phyloP scores from a whole-genome alignment of 1,284 basidiomycete genomes.

The Pulveroboletus ridleyi region DNA sequence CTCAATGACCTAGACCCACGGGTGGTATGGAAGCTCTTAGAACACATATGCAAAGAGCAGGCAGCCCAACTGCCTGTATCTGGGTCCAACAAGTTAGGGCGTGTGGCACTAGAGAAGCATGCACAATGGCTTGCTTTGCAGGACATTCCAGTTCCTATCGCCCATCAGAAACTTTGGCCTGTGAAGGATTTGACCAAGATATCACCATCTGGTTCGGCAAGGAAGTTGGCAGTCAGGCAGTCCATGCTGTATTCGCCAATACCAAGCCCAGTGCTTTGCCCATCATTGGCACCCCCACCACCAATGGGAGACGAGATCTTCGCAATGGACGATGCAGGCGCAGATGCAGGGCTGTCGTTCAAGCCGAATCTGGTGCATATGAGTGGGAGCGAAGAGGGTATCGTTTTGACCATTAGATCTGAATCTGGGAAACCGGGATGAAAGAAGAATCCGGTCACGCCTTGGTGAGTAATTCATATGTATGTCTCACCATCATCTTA shows the following conservation, averaged over 20 bases:
- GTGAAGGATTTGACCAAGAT: conserved; percentile 27
- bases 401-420: neutral
- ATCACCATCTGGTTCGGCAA: conserved; percentile 37
- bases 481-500: conserved; percentile 4
- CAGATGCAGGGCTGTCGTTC: conserved; percentile 18
- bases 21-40: conserved; percentile 74
- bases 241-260: conserved; percentile 16
- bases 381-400: conserved; percentile 15
- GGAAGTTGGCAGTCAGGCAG: conserved; percentile 32
- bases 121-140: conserved; percentile 81
- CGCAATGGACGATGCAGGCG: conserved; percentile 37
- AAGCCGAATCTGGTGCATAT: conserved; percentile 1
- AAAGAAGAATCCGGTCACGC: conserved; percentile 47
- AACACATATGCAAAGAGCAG: conserved; percentile 70
- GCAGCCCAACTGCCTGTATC: conserved; percentile 70
- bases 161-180: conserved; percentile 44
- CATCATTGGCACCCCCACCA: conserved; percentile 5
- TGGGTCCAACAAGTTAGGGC: conserved; percentile 62
- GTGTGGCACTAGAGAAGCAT: conserved; percentile 68
- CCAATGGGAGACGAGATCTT: conserved; percentile 58
- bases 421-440: conserved; percentile 38
- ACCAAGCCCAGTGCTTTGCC: conserved; percentile 26
- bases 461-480: conserved; percentile 44
- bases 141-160: conserved; percentile 79
- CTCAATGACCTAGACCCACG: conserved; percentile 78